Base-by-base conservation (phyloP, 257 asterid genomes). In the Fraxinus americana region DNA sequence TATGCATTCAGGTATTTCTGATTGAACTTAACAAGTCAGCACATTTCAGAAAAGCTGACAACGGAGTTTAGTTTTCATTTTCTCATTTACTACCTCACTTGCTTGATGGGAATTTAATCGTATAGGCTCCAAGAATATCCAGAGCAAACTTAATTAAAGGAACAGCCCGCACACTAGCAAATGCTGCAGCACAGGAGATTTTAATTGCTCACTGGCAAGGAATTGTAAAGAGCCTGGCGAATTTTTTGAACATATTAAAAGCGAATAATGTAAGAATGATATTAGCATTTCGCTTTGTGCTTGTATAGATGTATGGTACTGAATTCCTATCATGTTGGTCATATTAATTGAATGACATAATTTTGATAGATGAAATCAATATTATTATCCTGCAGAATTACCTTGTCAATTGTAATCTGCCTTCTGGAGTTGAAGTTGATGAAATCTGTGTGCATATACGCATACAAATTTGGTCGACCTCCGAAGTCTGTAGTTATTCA, bases 191-290 rank as follows among this genome's bases (percentile, higher is more conserved):
- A 68, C 99, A 96, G 87, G 98, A 96, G 80, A 91, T 91, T 82
- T 85, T 96, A 82, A 88, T 93, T 78, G 93, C 97, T 73, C 99
- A 96, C 82, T 96, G 99, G 98, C 99, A 96, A 88, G 97, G 97
- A 82, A 93, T 93, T 48, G 97, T 90, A 23, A 91, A 85, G 82
- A 88, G 93, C 85, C 92, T 96, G 2, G 87, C 80, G 34, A 87
- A 82, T 81, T 95, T 91, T 78, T 81, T 92, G 78, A 89, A 87
- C 81, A 79, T 87, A 38, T 80, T 93, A 83, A 93, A 92, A 82
- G 88, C 91, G 36, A 91, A 96, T 76, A 91, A 96, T 13, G 98
- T 93, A 77, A 87, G 91, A 73, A 81, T 74, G 76, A 21, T 65
- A 67, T 76, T 27, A 21, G 4, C 36, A 14, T 34, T 72, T 39